Evolutionary conservation across 192 early-diverging fungal genomes (phyloP), one percentile per base, ranked within the genome.

Genomic region (Coemansia sp.): DNA sequence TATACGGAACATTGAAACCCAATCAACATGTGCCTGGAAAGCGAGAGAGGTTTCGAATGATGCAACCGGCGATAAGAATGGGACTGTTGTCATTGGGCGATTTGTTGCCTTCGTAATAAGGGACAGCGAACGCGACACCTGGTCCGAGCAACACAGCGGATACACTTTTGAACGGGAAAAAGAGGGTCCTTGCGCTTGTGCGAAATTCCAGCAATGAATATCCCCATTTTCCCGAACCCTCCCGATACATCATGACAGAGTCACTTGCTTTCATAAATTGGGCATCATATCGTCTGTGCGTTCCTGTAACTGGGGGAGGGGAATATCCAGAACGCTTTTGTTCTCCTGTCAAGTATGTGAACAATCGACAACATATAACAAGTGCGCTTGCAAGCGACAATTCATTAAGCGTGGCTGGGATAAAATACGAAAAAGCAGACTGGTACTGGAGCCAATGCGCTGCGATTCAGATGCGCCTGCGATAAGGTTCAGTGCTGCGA

Each of bases 371-470:
- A 20, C n/a, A n/a, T n/a, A n/a, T n/a, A n/a, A n/a, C n/a, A n/a
- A n/a, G n/a, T n/a, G n/a, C n/a, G n/a, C n/a, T n/a, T n/a, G n/a
- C n/a, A n/a, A n/a, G n/a, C n/a, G n/a, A n/a, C n/a, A n/a, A n/a
- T n/a, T n/a, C n/a, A n/a, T n/a, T n/a, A n/a, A n/a, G n/a, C n/a
- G n/a, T n/a, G n/a, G n/a, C n/a, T n/a, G n/a, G n/a, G n/a, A n/a
- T n/a, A n/a, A 17, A 41, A 17, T 4, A 13, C 38, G 13, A 17
- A 41, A 41, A 41, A 41, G 5, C 14, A 13, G 38, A 17, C 15
- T 41, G 28, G n/a, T 47, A 67, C 48, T 60, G 25, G 57, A 50
- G 65, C 65, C 65, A 67, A 67, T 67, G 41, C 20, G n/a, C 27
- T 56, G 45, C 45, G 22, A 25, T 34, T n/a, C 50, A 44, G 65